A percentile compares a stretch with the other conserved stretches of the same genome.
Conservation (phyloP, 306 rosid genomes). For the Glycyrrhiza uralensis region DNA sequence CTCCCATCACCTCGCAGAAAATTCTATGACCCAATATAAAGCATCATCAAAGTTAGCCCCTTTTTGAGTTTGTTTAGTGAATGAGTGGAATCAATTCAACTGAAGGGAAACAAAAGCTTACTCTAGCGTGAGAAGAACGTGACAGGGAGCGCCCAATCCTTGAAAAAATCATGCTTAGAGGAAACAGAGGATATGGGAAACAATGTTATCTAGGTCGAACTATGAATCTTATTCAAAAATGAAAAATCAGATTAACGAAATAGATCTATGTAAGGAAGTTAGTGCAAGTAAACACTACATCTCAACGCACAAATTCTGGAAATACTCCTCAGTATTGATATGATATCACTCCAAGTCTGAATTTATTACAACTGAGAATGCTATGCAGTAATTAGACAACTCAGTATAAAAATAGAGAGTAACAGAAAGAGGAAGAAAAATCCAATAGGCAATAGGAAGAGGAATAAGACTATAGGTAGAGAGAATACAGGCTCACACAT, state of each 20-base stretch:
- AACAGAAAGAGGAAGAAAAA: no score
- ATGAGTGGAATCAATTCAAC: not conserved
- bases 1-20: conserved; percentile 46
- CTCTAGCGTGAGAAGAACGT: conserved; percentile 59
- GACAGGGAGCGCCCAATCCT: conserved; percentile 63
- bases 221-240: not conserved
- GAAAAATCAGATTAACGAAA: not conserved
- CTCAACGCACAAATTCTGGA: no score
- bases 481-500: no score
- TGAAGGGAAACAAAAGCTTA: conserved; percentile 23
- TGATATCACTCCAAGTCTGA: no score
- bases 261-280: no score
- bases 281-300: no score
- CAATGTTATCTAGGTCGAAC: not conserved
- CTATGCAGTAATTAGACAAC: no score
- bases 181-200: not conserved
- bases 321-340: no score
- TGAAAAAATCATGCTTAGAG: conserved; percentile 50
- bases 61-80: not conserved
- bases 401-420: no score
- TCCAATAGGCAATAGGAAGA: no score
- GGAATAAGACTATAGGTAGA: no score
- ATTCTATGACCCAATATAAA: conserved; percentile 42
- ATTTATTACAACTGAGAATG: no score
- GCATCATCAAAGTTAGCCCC: not conserved